phyloP scores from a whole-genome alignment of 1,139 yeast species.

The Saccharomyces hybrid region DNA sequence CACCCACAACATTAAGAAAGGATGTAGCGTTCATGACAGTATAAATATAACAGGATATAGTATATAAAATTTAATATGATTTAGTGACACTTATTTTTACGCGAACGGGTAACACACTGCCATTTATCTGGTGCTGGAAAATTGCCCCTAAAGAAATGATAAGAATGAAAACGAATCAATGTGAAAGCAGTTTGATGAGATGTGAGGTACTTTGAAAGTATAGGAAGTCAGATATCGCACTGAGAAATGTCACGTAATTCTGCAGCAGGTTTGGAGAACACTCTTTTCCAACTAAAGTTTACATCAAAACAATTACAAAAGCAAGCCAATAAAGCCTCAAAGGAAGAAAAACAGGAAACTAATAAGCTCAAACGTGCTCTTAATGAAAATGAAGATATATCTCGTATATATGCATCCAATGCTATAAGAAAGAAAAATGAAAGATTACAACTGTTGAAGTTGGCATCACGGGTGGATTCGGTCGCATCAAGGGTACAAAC shows the following conservation, averaged over 20 bases:
- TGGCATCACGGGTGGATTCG: conserved; percentile 89
- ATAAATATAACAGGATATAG: not conserved
- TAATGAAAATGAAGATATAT: conserved; percentile 69
- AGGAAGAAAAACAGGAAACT: conserved; percentile 82
- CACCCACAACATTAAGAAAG: conserved; percentile 2
- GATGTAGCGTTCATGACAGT: not conserved
- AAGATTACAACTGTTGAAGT: conserved; percentile 67
- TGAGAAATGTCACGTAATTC: conserved; percentile 27
- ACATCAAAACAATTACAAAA: conserved; percentile 89
- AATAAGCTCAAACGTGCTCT: conserved; percentile 72
- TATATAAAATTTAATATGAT: not conserved
- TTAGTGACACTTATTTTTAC: not conserved
- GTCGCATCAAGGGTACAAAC: conserved; percentile 96
- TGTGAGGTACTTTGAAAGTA: not conserved
- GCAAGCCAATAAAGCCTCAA: conserved; percentile 85
- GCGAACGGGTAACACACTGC: not conserved
- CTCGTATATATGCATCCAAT: conserved; percentile 89
- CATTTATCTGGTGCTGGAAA: not conserved
- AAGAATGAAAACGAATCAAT: not conserved
- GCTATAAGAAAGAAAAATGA: conserved; percentile 92
- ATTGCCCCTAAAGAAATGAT: not conserved
- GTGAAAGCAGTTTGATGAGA: not conserved
- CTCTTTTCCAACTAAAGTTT: conserved; percentile 44
- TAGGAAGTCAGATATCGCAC: not conserved
- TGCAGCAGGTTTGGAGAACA: conserved; percentile 31